These are phyloP conservation scores for Chytridium lagenaria DNA, from an alignment of 371 early-diverging fungal genomes.

Conservation along the genomic window DNA sequence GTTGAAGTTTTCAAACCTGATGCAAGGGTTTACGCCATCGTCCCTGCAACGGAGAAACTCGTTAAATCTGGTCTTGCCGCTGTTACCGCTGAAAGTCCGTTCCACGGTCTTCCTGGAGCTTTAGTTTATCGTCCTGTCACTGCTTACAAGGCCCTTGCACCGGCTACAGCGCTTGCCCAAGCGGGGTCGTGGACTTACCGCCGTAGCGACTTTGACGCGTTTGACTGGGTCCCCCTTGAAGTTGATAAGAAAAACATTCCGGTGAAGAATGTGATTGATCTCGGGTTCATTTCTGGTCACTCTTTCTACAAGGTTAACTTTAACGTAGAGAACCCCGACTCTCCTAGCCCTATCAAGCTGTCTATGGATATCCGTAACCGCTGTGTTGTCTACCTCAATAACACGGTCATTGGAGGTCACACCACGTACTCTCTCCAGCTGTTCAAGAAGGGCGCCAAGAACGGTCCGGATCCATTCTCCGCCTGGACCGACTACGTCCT, in stretches of 20 bases:
- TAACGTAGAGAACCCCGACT: background rate
- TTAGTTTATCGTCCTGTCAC: background rate
- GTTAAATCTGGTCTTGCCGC: background rate
- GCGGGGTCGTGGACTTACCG: conserved; percentile 41
- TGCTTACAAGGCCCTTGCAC: background rate
- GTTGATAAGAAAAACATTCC: conserved; percentile 28
- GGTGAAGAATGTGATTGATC: conserved; percentile 61
- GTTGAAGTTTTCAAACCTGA: conserved; percentile 24
- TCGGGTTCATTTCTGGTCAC: conserved; percentile 71
- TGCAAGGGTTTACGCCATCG: conserved; percentile 26
- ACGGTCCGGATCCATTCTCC: conserved; percentile 73
- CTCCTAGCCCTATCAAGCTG: conserved; percentile 43
- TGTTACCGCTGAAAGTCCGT: background rate
- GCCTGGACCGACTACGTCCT: conserved; percentile 61
- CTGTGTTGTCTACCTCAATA: conserved; percentile 72
- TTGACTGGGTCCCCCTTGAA: conserved; percentile 56
- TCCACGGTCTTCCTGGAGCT: background rate
- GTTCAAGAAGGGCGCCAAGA: conserved; percentile 68
- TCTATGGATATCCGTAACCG: conserved; percentile 75
- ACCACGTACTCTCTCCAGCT: conserved; percentile 74
- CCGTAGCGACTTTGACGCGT: conserved; percentile 43
- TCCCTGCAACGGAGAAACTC: conserved; percentile 7
- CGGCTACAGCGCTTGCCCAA: background rate
- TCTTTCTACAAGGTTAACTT: conserved; percentile 60
- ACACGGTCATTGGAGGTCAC: conserved; percentile 73